phyloP scores from a whole-genome alignment of 2,329 filamentous ascomycete species.

The Knoxdaviesia capensis region DNA sequence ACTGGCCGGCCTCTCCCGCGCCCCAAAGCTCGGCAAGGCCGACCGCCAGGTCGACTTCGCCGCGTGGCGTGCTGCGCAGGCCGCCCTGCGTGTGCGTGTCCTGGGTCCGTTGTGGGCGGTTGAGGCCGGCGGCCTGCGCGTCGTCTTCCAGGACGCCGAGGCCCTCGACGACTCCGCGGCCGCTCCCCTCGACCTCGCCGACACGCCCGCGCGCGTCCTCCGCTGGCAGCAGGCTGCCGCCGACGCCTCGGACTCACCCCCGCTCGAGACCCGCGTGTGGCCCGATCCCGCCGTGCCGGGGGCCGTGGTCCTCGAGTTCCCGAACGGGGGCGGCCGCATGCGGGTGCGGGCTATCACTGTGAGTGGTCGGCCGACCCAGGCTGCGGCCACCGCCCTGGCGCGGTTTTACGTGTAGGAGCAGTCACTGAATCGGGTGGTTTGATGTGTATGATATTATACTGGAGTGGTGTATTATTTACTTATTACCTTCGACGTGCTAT shows the following conservation, averaged over 20 bases:
- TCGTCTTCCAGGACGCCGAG: constrained; percentile 1
- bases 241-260: too few species aligned
- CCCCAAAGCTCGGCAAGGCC: constrained; percentile 50
- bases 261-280: too few species aligned
- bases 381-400: not conserved
- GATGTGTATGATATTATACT: too few species aligned
- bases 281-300: too few species aligned
- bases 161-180: not conserved
- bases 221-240: not conserved
- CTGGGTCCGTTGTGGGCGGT: constrained; percentile 47
- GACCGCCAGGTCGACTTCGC: constrained; percentile 44
- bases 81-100: constrained; percentile 34
- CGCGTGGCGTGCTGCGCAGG: constrained; percentile 27
- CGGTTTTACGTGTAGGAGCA: too few species aligned
- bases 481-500: too few species aligned
- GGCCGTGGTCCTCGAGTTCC: not conserved
- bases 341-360: not conserved
- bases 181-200: not conserved
- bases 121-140: not conserved
- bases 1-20: constrained; percentile 14
- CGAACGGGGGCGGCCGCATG: not conserved
- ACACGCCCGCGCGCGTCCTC: not conserved
- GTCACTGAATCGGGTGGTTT: too few species aligned
- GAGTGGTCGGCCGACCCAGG: not conserved
- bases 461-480: too few species aligned